A percentile compares a stretch with the other conserved stretches of the same genome.
phyloP scores from a whole-genome alignment of 495 filamentous ascomycete species.

The Hyphodiscus hymeniophilus region DNA sequence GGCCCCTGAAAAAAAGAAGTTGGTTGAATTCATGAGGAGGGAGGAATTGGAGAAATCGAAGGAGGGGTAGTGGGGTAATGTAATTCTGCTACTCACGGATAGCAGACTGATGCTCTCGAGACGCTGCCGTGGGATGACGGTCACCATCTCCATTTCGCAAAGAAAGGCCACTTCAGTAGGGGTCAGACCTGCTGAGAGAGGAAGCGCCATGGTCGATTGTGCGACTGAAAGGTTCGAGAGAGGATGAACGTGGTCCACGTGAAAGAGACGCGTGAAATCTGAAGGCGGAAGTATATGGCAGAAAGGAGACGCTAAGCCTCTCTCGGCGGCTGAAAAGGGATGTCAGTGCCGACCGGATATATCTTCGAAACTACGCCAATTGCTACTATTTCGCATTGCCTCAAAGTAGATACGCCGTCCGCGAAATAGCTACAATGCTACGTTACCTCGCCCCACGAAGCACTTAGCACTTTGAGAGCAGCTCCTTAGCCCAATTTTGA shows the following conservation, averaged over 20 bases:
- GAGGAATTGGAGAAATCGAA: conserved; percentile 3
- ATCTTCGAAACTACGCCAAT: no score
- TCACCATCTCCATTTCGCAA: conserved; percentile 94
- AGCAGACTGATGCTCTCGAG: conserved; percentile 80
- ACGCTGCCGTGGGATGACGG: conserved; percentile 82
- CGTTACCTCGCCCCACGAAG: no score
- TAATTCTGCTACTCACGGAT: conserved; percentile 73
- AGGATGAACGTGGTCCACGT: conserved; percentile 2
- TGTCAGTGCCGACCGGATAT: no score
- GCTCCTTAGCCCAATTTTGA: no score
- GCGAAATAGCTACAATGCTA: no score
- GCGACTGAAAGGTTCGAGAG: background rate
- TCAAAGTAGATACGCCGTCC: no score
- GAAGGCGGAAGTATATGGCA: no score
- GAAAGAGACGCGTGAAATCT: conserved; percentile 4
- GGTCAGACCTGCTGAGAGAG: conserved; percentile 72
- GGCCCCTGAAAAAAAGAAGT: conserved; percentile 51
- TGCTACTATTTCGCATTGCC: no score
- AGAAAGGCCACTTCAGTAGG: conserved; percentile 90
- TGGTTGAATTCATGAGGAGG: background rate
- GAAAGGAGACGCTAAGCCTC: no score
- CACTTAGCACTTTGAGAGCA: no score
- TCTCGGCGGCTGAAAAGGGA: no score
- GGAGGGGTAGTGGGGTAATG: conserved; percentile 21
- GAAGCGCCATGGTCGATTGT: conserved; percentile 60